Evolutionary conservation across 2,329 filamentous ascomycete genomes (phyloP), one percentile per base, ranked within the genome.

Genomic region (Trichoderma koningiopsis): DNA sequence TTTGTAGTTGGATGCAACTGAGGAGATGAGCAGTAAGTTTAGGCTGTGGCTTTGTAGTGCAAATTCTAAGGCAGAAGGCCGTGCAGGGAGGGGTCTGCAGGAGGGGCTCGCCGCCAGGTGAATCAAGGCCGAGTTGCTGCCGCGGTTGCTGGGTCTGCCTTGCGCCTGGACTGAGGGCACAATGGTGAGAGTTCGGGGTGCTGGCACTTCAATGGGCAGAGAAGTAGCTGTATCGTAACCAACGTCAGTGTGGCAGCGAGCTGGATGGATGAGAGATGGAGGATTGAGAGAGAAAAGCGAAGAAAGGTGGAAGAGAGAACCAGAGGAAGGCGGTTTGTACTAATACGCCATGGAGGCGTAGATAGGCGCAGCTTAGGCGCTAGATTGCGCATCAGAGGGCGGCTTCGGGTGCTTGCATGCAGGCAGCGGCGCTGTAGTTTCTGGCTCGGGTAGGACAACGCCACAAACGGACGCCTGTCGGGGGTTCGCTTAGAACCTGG

Each of bases 101-200:
- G 67, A 69, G 68, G 68, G 68, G 68, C 58, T 59, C 13, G 24
- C 53, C 60, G 31, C 52, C 40, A 60, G 33, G 55, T 58, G 68
- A 69, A 62, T 56, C 52, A 58, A 27, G 53, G 64, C 40, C 58
- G 40, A 61, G 58, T 35, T 43, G 57, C 57, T 60, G 33, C 57
- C 57, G 37, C 57, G n/a, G 31, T 16, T 27, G 29, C 31, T 33
- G 19, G 40, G 10, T 52, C 40, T 68, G 64, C 55, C 64, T 37
- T 59, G 64, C 11, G 52, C 24, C 29, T 57, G 62, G 62, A 27
- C 37, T 47, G 27, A 47, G 52, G 47, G n/a, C 16, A 14, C 13
- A n/a, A 33, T 37, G 35, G 52, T 8, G 16, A 40, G 27, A 56
- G 5, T 35, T 35, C 19, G n/a, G 13, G 8, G 47, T 24, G n/a